Evolutionary conservation across 352 stramenopile species (phyloP), one percentile per base, ranked within the genome.

Genomic region (Phytophthora gonapodyides): DNA sequence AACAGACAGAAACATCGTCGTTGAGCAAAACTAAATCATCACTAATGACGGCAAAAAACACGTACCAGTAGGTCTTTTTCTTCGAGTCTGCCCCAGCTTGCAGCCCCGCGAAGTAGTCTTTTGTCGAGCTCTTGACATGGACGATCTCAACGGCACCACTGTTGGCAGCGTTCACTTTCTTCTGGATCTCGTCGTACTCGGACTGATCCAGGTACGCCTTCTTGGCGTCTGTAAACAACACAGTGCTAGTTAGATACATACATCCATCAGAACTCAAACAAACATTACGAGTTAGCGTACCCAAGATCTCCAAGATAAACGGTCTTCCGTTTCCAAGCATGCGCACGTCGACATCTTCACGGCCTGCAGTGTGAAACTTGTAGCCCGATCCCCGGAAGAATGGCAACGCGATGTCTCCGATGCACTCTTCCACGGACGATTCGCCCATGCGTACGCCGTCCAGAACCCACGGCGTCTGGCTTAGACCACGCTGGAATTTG

Each of bases 321-420:
- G 93, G 94, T 1, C 94, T 85, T 46, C 94, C 94, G 37, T 96
- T 96, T 47, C 97, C 83, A 11, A 99, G 73, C 97, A 99, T 99
- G 36, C 96, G 80, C 31, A 99, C 97, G 70, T 99, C 96, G 37
- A 98, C 91, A 74, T 99, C 97, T 79, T 99, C 97, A 50, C 97
- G 88, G 17, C 97, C 97, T 7, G 94, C 96, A 1, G 93, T 97
- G 80, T 98, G 95, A 56, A 99, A 99, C 67, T 99, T 99, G 75
- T 93, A 94, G 38, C 79, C 64, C 36, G 71, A 62, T 9, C 81
- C 83, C 3, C 82, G 55, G 51, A 93, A 91, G 46, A 83, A 83
- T 7, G 84, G 73, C 46, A 89, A 41, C 19, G 89, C 78, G 43
- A 87, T 69, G 13, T 90, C 82, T 7, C 82, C 82, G 42, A 97